Percentiles rank a stretch among this genome's conserved stretches.
phyloP scores from a whole-genome alignment of 805 yeast species.

The Nakazawaea ishiwadae region DNA sequence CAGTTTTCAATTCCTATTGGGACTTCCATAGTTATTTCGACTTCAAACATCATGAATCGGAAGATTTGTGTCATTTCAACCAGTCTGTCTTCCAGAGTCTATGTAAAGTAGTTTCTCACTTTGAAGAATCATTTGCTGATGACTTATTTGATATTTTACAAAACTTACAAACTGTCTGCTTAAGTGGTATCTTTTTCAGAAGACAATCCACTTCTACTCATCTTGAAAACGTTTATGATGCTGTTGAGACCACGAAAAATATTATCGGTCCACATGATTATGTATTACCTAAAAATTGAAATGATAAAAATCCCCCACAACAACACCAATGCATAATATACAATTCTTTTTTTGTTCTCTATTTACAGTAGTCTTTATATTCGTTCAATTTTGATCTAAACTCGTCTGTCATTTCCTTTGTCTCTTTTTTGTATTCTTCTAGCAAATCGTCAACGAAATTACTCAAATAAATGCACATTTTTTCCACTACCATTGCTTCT shows the following conservation, averaged over 20 bases:
- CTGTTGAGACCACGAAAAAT: conserved; percentile 5
- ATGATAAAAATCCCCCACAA: background rate
- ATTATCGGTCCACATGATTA: conserved; percentile 13
- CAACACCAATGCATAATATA: background rate
- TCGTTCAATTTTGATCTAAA: background rate
- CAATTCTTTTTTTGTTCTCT: background rate
- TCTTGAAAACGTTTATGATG: conserved; percentile 20
- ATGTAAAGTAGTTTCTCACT: conserved; percentile 40
- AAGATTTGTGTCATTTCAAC: conserved; percentile 36
- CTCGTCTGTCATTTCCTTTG: background rate
- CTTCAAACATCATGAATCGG: conserved; percentile 34
- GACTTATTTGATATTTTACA: conserved; percentile 30
- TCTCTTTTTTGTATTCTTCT: background rate
- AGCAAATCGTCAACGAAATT: conserved; percentile 3
- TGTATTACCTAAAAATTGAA: background rate
- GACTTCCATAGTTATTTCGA: conserved; percentile 42
- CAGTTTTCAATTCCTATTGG: conserved; percentile 37
- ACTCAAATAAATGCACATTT: conserved; percentile 4
- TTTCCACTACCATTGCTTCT: conserved; percentile 10
- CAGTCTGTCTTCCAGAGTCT: conserved; percentile 37
- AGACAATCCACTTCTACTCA: conserved; percentile 8
- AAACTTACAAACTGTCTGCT: conserved; percentile 23
- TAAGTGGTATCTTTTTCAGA: conserved; percentile 40
- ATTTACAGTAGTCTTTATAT: conserved; percentile 5
- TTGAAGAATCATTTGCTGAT: conserved; percentile 37